A percentile compares a stretch with the other conserved stretches of the same genome.
These are phyloP conservation scores for Suhomyces prunicola DNA, from an alignment of 805 yeast species.

Conservation along the genomic window DNA sequence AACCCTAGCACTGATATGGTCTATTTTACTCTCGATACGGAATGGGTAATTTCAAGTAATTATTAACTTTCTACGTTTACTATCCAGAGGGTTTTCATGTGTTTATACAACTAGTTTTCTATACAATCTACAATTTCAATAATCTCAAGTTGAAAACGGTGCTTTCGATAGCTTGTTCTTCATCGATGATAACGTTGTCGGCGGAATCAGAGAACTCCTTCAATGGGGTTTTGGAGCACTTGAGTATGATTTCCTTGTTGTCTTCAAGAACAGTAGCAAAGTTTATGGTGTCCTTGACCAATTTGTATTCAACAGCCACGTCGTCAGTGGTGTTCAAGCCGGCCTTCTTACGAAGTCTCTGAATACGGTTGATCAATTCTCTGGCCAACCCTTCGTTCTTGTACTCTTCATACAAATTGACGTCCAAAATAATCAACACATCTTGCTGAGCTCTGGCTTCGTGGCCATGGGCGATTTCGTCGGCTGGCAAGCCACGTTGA, in stretches of 20 bases:
- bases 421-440: slow-evolving; percentile 85
- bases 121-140: slow-evolving; percentile 50
- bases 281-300: slow-evolving; percentile 63
- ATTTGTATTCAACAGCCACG: slow-evolving; percentile 76
- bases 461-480: slow-evolving; percentile 61
- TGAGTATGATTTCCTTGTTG: slow-evolving; percentile 67
- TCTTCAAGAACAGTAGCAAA: slow-evolving; percentile 58
- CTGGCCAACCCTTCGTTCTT: slow-evolving; percentile 94
- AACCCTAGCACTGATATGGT: no score
- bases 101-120: no score
- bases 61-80: no score
- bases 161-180: slow-evolving; percentile 76
- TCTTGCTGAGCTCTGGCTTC: slow-evolving; percentile 88
- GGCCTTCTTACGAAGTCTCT: slow-evolving; percentile 94
- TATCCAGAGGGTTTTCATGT: no score
- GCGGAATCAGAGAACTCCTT: slow-evolving; percentile 44
- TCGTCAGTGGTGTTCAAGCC: slow-evolving; percentile 95
- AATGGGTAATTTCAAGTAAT: no score
- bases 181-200: slow-evolving; percentile 61
- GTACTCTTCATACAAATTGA: slow-evolving; percentile 81
- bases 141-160: slow-evolving; percentile 76
- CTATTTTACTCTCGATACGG: no score
- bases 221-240: slow-evolving; percentile 70
- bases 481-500: slow-evolving; percentile 80
- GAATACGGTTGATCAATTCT: slow-evolving; percentile 94